Base-by-base conservation (phyloP, 2,329 filamentous ascomycete species). In the Lojkania enalia region DNA sequence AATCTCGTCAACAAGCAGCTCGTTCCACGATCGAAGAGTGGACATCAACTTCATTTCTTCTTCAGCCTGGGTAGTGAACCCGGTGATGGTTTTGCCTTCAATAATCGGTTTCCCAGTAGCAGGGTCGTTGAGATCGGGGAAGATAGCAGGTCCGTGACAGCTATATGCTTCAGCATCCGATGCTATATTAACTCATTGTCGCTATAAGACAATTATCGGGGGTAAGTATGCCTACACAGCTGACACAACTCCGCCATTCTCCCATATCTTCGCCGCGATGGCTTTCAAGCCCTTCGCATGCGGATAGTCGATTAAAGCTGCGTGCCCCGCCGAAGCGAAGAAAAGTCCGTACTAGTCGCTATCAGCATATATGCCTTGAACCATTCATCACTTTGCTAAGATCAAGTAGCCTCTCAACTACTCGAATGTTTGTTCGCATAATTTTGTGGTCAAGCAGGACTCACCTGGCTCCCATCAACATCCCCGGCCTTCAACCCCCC, bases 261-360 rank as follows among this genome's bases (percentile, higher is more conserved):
- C 42, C 38, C 46, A 77, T 13, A 77, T 64, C 21, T 67, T 51
- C 14, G 63, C 52, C 2, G 73, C 74, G 40, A 77, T 69, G 6
- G 57, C 58, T 48, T 77, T 72, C 38, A 77, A 60, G 2, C 48
- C 56, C 15, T 49, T 66, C 4, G 75, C 73, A 20, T 62, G 65
- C 4, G 75, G 74, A 50, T 76, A 77, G 53, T 77, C 74, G 39
- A 77, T 71, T 36, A 77, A 51, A 2, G 73, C 64, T 1, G 75
- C 75, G 44, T 77, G 74, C 13, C 73, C 73, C 1, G 72, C 73
- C 3, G 64, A 69, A 4, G 72, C 71, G 51, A 67, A 74, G 60
- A 74, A 74, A n/a, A 74, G 44, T 23, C 72, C 72, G 48, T 55
- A 57, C 50, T 55, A 31, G n/a, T n/a, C n/a, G n/a, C n/a, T n/a